Evolutionary conservation across 192 early-diverging fungal genomes (phyloP).

Genomic region (Coemansia sp.): DNA sequence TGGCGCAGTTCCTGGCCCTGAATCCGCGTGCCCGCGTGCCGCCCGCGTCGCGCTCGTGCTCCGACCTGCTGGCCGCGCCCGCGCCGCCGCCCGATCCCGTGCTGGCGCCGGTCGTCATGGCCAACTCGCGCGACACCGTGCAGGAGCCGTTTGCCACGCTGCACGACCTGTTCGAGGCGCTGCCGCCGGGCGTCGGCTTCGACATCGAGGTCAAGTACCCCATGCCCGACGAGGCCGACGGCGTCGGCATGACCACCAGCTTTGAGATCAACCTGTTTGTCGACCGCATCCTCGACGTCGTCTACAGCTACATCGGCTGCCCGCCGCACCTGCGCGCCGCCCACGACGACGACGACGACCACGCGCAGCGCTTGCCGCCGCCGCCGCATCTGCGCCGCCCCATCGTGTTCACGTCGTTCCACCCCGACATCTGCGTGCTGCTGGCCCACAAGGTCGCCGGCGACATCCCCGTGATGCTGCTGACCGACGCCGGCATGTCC

Average conservation of each 20-base stretch:
- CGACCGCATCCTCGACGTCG: conserved; percentile 76
- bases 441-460: conserved; percentile 81
- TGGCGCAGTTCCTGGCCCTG: conserved; percentile 64
- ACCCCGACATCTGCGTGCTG: conserved; percentile 81
- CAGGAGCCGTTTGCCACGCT: conserved; percentile 86
- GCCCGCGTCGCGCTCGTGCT: conserved; percentile 21
- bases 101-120: conserved; percentile 53
- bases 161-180: conserved; percentile 67
- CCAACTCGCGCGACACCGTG: conserved; percentile 75
- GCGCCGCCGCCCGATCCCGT: background rate
- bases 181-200: conserved; percentile 76
- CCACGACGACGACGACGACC: no score
- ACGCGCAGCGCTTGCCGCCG: background rate
- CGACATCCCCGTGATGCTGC: conserved; percentile 82
- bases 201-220: conserved; percentile 98
- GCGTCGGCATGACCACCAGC: conserved; percentile 59
- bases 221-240: conserved; percentile 84
- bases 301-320: conserved; percentile 50
- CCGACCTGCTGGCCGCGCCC: conserved; percentile 7
- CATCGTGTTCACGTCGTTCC: conserved; percentile 90
- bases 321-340: background rate
- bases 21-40: conserved; percentile 36
- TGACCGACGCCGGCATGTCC: conserved; percentile 77
- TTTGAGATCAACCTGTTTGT: conserved; percentile 84
- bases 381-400: conserved; percentile 50